Evolutionary conservation across 2,329 filamentous ascomycete species (phyloP).

Genomic region (Grosmannia serpens): DNA sequence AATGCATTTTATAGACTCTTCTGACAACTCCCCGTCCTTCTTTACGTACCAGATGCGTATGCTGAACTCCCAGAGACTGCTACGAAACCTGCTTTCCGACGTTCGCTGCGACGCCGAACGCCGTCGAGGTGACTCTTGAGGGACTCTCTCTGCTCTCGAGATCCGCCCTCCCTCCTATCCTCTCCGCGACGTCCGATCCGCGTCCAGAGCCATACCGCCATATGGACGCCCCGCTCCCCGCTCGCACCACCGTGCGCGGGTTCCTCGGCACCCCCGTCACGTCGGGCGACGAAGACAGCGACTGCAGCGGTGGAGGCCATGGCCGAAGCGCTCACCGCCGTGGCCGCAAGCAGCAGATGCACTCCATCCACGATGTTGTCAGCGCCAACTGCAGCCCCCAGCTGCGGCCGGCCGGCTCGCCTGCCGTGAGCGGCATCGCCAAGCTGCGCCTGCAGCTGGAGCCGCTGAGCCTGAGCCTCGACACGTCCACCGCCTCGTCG

Average conservation of each 20-base stretch:
- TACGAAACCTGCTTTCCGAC: constrained; percentile 37
- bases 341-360: constrained; percentile 25
- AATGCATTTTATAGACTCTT: constrained; percentile 45
- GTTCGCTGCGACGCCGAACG: constrained; percentile 47
- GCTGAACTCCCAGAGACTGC: constrained; percentile 35
- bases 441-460: constrained; percentile 75
- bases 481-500: constrained; percentile 33
- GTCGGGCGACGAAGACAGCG: constrained; percentile 48
- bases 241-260: constrained; percentile 44
- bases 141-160: neutral
- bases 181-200: neutral
- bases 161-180: neutral
- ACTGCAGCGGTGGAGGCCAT: constrained; percentile 18
- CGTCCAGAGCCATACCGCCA: neutral
- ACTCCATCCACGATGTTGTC: constrained; percentile 42
- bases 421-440: constrained; percentile 61
- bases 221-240: constrained; percentile 33
- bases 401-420: constrained; percentile 38
- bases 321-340: constrained; percentile 19
- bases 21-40: constrained; percentile 32
- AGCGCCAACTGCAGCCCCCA: constrained; percentile 53
- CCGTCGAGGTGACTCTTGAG: constrained; percentile 32
- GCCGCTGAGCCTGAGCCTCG: constrained; percentile 61
- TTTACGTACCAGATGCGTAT: constrained; percentile 48
- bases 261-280: constrained; percentile 42